phyloP scores from a whole-genome alignment of 2,329 filamentous ascomycete genomes.

The Sporothrix globosa region DNA sequence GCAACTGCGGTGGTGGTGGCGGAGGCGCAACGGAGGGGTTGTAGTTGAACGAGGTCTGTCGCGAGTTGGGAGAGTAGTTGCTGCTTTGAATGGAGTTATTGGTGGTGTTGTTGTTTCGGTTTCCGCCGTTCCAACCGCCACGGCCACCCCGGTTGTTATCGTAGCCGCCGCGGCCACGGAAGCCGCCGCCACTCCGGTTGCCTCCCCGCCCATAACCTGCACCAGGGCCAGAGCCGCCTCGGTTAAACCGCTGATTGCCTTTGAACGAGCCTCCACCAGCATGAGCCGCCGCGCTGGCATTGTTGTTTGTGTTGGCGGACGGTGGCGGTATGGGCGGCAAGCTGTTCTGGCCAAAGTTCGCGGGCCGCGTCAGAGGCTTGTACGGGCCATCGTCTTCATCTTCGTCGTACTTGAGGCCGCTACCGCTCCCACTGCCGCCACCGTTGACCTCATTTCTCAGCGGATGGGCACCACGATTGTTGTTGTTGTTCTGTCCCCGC shows the following conservation, averaged over 20 bases:
- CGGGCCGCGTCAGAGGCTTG: slow-evolving; percentile 69
- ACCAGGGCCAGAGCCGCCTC: slow-evolving; percentile 43
- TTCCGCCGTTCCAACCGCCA: slow-evolving; percentile 28
- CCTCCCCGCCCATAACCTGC: slow-evolving; percentile 41
- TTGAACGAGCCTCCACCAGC: slow-evolving; percentile 40
- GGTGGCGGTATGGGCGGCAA: slow-evolving; percentile 51
- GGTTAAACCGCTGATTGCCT: slow-evolving; percentile 40
- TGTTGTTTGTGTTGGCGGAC: slow-evolving; percentile 37
- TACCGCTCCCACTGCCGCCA: slow-evolving; percentile 40
- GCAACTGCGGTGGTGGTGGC: slow-evolving; percentile 35
- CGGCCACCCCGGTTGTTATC: slow-evolving; percentile 40
- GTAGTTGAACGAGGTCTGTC: not conserved
- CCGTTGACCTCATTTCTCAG: slow-evolving; percentile 46
- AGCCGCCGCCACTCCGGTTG: slow-evolving; percentile 41
- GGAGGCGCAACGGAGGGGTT: slow-evolving; percentile 3
- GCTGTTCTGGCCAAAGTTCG: slow-evolving; percentile 59
- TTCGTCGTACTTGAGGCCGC: slow-evolving; percentile 63
- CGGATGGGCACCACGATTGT: slow-evolving; percentile 40
- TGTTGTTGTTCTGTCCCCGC: slow-evolving; percentile 4
- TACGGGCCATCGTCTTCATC: slow-evolving; percentile 72
- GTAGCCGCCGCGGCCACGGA: slow-evolving; percentile 41
- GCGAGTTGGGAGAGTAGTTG: slow-evolving; percentile 10
- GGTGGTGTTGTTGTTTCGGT: not conserved
- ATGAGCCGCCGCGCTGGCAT: slow-evolving; percentile 37
- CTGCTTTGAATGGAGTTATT: slow-evolving; percentile 9